Conservation (phyloP, 148 eudicot species). For the Chenopodium quinoa region DNA sequence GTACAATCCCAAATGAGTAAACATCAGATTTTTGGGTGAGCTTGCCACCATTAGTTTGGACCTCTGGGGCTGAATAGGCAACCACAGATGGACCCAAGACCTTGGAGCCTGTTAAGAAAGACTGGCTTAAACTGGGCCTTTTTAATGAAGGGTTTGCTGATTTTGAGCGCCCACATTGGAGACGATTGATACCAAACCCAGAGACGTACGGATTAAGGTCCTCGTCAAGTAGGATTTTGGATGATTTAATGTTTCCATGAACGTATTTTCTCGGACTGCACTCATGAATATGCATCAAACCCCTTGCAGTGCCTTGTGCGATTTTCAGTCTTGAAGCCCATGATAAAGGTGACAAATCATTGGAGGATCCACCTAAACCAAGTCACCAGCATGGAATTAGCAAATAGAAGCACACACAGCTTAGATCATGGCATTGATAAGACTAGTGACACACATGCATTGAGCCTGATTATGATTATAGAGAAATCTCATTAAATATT, state of each 20-base stretch:
- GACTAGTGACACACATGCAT: not conserved
- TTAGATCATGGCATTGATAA: not conserved
- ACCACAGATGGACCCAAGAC: conserved; percentile 34
- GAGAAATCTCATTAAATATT: too few species aligned
- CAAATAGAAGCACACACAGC: not conserved
- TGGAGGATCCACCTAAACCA: conserved; percentile 56
- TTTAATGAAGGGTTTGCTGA: conserved; percentile 29
- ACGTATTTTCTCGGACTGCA: conserved; percentile 71
- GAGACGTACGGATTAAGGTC: conserved; percentile 68
- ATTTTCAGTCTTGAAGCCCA: conserved; percentile 78
- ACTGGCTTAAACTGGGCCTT: conserved; percentile 39
- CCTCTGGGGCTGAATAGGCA: conserved; percentile 69
- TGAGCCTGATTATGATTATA: not conserved
- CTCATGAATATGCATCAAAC: conserved; percentile 81
- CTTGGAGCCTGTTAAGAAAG: conserved; percentile 36
- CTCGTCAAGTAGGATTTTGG: conserved; percentile 88
- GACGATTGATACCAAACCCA: conserved; percentile 81
- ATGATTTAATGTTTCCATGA: conserved; percentile 82
- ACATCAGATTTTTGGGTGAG: conserved; percentile 76
- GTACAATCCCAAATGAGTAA: conserved; percentile 83
- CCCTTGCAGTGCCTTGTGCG: conserved; percentile 69
- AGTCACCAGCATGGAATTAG: not conserved
- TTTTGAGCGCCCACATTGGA: conserved; percentile 42
- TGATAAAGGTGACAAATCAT: conserved; percentile 53
- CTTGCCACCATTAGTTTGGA: conserved; percentile 40